Percentiles rank a stretch among this genome's conserved stretches.
Evolutionary conservation across 257 asterid genomes (phyloP).

Genomic region (Solanum bulbocastanum): DNA sequence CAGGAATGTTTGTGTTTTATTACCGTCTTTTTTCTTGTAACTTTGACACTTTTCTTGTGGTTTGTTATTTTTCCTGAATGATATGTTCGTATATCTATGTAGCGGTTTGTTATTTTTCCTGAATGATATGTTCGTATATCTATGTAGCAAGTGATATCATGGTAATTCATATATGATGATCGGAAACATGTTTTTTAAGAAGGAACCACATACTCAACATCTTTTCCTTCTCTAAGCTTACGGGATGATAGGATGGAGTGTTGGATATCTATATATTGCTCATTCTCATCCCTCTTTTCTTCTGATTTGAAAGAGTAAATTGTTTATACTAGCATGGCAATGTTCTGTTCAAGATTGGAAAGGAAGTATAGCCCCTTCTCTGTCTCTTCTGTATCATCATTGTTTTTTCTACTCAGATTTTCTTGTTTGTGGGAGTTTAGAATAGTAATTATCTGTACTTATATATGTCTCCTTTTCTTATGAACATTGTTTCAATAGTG

Average conservation of each 20-base stretch:
- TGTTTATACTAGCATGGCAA: slow-evolving; percentile 5
- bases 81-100: not conserved
- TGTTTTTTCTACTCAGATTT: not conserved
- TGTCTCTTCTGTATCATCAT: not conserved
- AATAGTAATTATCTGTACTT: not conserved
- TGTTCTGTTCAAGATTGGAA: slow-evolving; percentile 16
- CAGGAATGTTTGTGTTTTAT: too few species aligned
- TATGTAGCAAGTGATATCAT: slow-evolving; percentile 11
- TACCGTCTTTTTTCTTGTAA: not conserved
- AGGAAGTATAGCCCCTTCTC: slow-evolving; percentile 7
- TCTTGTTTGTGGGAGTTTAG: not conserved
- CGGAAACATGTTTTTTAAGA: slow-evolving; percentile 61
- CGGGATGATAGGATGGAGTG: slow-evolving; percentile 99
- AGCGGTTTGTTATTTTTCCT: not conserved
- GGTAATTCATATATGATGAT: slow-evolving; percentile 95
- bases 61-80: not conserved
- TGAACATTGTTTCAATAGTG: not conserved
- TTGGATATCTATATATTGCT: slow-evolving; percentile 65
- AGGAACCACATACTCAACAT: slow-evolving; percentile 71
- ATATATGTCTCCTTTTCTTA: not conserved
- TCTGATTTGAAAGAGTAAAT: slow-evolving; percentile 4
- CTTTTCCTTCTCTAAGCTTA: slow-evolving; percentile 92
- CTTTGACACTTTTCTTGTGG: not conserved
- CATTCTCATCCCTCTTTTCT: not conserved
- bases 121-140: not conserved